Evolutionary conservation across 352 stramenopile genomes (phyloP).

Genomic region (Plasmopara halstedii): DNA sequence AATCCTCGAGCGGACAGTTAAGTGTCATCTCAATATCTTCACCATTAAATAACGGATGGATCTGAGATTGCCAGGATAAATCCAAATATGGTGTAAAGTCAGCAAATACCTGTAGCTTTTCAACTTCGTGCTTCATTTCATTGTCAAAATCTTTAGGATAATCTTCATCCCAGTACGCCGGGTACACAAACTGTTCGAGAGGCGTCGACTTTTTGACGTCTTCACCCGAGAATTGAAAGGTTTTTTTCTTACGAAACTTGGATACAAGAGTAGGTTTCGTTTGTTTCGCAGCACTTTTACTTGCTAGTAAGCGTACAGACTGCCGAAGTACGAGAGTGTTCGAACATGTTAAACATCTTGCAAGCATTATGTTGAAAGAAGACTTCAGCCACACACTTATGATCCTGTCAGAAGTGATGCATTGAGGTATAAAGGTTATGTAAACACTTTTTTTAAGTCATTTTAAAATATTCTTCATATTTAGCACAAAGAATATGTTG

Average conservation of each 20-base stretch:
- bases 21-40: conserved; percentile 58
- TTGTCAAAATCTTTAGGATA: conserved; percentile 66
- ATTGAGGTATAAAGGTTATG: neutral
- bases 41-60: conserved; percentile 70
- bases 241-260: conserved; percentile 53
- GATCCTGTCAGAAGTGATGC: conserved; percentile 7
- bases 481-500: conserved; percentile 15
- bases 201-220: conserved; percentile 23
- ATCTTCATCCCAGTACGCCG: conserved; percentile 69
- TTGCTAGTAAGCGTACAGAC: conserved; percentile 31
- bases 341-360: conserved; percentile 23
- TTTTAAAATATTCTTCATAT: neutral
- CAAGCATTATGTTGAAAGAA: conserved; percentile 18
- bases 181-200: conserved; percentile 66
- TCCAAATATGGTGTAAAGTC: conserved; percentile 73
- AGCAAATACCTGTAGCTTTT: conserved; percentile 77
- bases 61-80: conserved; percentile 70
- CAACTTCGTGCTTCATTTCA: conserved; percentile 81
- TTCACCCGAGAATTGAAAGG: conserved; percentile 57
- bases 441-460: too few relatives aligned
- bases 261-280: conserved; percentile 1
- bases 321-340: conserved; percentile 15
- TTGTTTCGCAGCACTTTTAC: conserved; percentile 1
- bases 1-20: conserved; percentile 75
- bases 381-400: conserved; percentile 9